Evolutionary conservation across 306 rosid genomes (phyloP).

Genomic region (Acmispon strigosus): DNA sequence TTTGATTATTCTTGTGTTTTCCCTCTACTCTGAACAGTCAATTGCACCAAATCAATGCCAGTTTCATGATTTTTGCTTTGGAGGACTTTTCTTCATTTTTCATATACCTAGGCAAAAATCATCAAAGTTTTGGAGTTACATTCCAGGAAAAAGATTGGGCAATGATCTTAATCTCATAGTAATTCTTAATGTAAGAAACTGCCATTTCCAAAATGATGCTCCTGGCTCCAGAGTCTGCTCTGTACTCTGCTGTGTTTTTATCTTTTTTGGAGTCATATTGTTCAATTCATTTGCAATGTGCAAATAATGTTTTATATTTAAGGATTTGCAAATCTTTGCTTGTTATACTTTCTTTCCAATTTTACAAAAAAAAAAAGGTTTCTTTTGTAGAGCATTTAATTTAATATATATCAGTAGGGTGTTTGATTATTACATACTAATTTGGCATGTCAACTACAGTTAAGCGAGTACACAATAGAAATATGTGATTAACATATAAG

Average conservation of each 20-base stretch:
- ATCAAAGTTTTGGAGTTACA: not conserved
- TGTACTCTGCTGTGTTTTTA: no score
- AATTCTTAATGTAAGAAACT: not conserved
- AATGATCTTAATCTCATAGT: not conserved
- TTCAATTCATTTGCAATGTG: not conserved
- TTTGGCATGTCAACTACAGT: not conserved
- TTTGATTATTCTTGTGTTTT: not conserved
- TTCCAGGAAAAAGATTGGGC: no score
- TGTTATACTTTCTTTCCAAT: slow-evolving; percentile 4
- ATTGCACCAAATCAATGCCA: not conserved
- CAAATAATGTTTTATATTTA: not conserved
- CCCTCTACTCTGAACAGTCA: not conserved
- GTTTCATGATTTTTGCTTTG: not conserved
- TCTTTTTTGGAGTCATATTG: not conserved
- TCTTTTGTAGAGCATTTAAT: no score
- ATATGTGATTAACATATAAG: no score
- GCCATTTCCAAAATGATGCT: not conserved
- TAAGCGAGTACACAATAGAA: no score
- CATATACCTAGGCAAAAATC: not conserved
- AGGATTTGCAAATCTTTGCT: not conserved
- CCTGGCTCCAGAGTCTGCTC: not conserved
- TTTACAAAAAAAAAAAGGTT: not conserved
- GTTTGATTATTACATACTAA: no score
- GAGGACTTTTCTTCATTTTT: not conserved
- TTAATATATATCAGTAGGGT: no score